These are phyloP conservation scores for Colletotrichum gigasporum DNA, from an alignment of 2,329 filamentous ascomycete genomes.

Conservation along the genomic window DNA sequence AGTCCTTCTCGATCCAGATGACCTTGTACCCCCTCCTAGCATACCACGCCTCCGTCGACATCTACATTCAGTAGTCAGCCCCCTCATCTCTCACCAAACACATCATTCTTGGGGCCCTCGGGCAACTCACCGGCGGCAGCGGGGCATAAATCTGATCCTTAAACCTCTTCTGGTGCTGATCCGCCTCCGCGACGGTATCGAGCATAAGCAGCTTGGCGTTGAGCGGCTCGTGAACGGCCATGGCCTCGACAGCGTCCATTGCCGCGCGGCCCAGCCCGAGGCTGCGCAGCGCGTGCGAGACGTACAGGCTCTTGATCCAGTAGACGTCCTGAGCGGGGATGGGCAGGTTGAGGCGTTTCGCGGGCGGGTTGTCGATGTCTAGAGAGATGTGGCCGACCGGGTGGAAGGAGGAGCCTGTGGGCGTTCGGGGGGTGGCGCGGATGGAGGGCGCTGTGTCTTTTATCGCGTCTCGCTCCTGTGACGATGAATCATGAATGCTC, in stretches of 20 bases:
- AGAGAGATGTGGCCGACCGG: slow-evolving; percentile 45
- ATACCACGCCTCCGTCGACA: slow-evolving; percentile 42
- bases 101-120: too few species aligned
- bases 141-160: neutral
- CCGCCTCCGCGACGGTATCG: slow-evolving; percentile 39
- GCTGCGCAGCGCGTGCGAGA: slow-evolving; percentile 36
- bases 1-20: slow-evolving; percentile 33
- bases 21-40: slow-evolving; percentile 38
- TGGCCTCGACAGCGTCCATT: slow-evolving; percentile 40
- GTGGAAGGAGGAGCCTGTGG: slow-evolving; percentile 32
- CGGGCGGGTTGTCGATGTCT: slow-evolving; percentile 31
- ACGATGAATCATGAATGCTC: slow-evolving; percentile 12
- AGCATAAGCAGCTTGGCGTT: slow-evolving; percentile 37
- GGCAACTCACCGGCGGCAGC: neutral
- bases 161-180: slow-evolving; percentile 12
- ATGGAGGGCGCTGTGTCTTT: slow-evolving; percentile 25
- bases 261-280: slow-evolving; percentile 39
- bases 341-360: slow-evolving; percentile 23
- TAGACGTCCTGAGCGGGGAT: slow-evolving; percentile 34
- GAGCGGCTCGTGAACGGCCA: slow-evolving; percentile 38
- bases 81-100: neutral
- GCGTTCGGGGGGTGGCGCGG: slow-evolving; percentile 9
- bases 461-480: slow-evolving; percentile 31
- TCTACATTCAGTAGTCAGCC: slow-evolving; percentile 20
- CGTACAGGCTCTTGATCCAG: slow-evolving; percentile 44